A percentile compares a stretch with the other conserved stretches of the same genome.
Conservation (phyloP, 2,329 filamentous ascomycete genomes). For the Boeremia exigua region DNA sequence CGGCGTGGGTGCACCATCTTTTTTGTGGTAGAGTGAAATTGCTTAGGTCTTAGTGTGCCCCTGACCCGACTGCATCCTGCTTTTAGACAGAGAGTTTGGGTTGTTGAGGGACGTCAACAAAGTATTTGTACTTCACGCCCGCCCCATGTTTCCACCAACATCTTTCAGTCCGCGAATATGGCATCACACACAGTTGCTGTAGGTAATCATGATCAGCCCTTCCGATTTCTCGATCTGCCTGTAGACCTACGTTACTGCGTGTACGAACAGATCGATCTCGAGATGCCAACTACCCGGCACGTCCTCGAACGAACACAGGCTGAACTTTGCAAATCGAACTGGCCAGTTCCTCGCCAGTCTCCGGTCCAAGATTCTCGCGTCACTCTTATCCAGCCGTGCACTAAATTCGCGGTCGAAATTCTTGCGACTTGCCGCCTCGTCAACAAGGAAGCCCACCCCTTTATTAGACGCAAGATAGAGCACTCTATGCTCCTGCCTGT, state of each 20-base stretch:
- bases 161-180: conserved; percentile 1
- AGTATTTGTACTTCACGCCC: not conserved
- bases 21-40: no score
- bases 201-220: conserved; percentile 6
- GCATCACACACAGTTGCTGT: conserved; percentile 4
- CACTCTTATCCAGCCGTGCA: conserved; percentile 3
- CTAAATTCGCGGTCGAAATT: no score
- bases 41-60: no score
- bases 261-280: conserved; percentile 16
- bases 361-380: conserved; percentile 12
- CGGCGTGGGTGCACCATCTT: no score
- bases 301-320: conserved; percentile 11
- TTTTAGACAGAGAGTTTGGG: no score
- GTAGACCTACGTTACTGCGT: conserved; percentile 16
- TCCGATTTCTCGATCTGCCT: conserved; percentile 20
- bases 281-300: conserved; percentile 11
- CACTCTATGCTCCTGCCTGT: no score
- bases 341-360: conserved; percentile 11
- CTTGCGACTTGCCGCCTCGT: not conserved
- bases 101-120: no score
- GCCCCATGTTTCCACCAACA: not conserved
- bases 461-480: no score
- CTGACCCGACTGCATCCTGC: no score
- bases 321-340: conserved; percentile 1
- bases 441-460: conserved; percentile 12